Percentiles rank a stretch among this genome's conserved stretches.
These are phyloP conservation scores for Termitomyces sp. DNA, from an alignment of 768 basidiomycete species.

Conservation along the genomic window DNA sequence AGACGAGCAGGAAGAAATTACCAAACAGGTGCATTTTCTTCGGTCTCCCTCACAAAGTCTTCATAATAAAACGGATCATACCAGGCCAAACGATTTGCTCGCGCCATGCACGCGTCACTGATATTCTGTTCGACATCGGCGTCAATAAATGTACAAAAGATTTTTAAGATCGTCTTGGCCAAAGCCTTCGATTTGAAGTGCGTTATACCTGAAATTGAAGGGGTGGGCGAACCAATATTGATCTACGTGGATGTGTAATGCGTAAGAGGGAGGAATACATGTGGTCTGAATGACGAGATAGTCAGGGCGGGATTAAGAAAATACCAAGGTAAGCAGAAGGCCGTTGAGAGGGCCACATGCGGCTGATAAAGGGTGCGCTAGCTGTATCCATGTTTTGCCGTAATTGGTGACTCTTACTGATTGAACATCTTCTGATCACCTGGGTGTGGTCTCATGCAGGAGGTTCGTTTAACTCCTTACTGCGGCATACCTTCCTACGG, in stretches of 20 bases:
- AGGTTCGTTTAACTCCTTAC: background rate
- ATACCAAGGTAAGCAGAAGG: constrained; percentile 22
- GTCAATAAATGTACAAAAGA: constrained; percentile 99
- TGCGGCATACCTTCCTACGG: constrained; percentile 3
- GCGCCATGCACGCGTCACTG: constrained; percentile 99
- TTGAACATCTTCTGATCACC: background rate
- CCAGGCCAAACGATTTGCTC: constrained; percentile 95
- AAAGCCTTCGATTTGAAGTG: constrained; percentile 99
- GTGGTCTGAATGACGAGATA: constrained; percentile 7
- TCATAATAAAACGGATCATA: constrained; percentile 4
- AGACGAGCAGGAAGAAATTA: constrained; percentile 99
- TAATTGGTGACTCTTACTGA: background rate
- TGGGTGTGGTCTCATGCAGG: background rate
- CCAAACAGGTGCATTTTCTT: constrained; percentile 70
- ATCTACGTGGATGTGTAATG: constrained; percentile 83
- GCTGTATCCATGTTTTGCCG: constrained; percentile 2
- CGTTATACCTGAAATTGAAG: constrained; percentile 96
- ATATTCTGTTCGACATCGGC: constrained; percentile 99
- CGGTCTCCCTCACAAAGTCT: background rate
- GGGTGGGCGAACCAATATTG: constrained; percentile 92
- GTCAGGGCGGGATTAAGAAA: constrained; percentile 24
- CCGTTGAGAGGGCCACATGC: background rate
- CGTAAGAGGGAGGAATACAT: constrained; percentile 12
- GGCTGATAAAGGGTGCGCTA: background rate
- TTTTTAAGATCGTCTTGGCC: constrained; percentile 95